Conservation (phyloP, 805 yeast genomes). For the Kuraishia ogatae region DNA sequence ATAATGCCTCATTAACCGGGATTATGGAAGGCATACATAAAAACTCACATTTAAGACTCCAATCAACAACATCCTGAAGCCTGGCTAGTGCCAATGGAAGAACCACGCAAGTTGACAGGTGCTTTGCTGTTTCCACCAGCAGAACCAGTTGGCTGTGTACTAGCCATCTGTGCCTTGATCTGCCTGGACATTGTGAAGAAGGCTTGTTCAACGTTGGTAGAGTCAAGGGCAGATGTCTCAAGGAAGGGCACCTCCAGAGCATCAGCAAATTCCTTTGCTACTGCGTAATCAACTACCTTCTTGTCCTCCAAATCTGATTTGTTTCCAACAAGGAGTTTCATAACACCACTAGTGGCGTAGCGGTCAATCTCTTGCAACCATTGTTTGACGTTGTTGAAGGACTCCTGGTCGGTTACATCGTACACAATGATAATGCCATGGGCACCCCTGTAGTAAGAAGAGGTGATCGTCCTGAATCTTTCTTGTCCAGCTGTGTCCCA, state of each 20-base stretch:
- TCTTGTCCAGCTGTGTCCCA: constrained; percentile 99
- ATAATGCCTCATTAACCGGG: not conserved
- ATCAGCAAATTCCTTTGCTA: constrained; percentile 97
- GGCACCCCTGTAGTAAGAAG: constrained; percentile 96
- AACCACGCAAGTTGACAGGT: constrained; percentile 68
- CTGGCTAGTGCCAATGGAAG: constrained; percentile 36
- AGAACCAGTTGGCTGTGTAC: constrained; percentile 32
- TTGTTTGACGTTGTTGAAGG: constrained; percentile 92
- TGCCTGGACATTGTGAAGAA: constrained; percentile 98
- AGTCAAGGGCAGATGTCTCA: constrained; percentile 92
- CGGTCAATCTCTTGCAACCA: constrained; percentile 99
- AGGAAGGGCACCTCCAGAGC: constrained; percentile 88
- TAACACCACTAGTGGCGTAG: constrained; percentile 95
- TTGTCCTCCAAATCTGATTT: constrained; percentile 91
- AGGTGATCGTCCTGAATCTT: constrained; percentile 94
- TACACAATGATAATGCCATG: constrained; percentile 97
- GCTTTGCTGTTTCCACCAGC: constrained; percentile 36
- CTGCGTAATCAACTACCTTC: constrained; percentile 91
- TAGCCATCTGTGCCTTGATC: constrained; percentile 89
- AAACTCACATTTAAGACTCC: not conserved
- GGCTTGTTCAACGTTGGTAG: constrained; percentile 97
- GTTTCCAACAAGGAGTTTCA: constrained; percentile 93
- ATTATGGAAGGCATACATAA: not conserved
- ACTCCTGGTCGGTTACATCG: constrained; percentile 96
- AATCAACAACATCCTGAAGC: constrained; percentile 39